A percentile compares a stretch with the other conserved stretches of the same genome.
phyloP scores from a whole-genome alignment of 2,329 filamentous ascomycete species.

The Xylariaceae sp. region DNA sequence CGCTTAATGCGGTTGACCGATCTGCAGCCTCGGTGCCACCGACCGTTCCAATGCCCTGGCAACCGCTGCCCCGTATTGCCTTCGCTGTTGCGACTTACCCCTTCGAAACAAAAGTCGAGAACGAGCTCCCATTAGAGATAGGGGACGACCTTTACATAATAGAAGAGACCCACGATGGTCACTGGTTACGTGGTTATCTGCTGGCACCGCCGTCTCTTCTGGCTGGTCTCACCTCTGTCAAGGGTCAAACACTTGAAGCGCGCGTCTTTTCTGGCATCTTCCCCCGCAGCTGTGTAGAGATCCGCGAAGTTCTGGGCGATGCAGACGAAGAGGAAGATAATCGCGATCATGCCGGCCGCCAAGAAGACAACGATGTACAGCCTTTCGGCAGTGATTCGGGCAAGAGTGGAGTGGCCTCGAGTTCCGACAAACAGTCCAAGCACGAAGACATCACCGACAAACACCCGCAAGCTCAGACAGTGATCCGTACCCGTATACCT shows the following conservation, averaged over 20 bases:
- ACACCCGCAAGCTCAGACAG: slow-evolving; percentile 15
- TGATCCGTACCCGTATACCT: neutral
- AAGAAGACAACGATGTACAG: slow-evolving; percentile 25
- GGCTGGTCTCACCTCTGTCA: slow-evolving; percentile 83
- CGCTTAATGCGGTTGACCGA: slow-evolving; percentile 30
- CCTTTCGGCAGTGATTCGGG: slow-evolving; percentile 44
- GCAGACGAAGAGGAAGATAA: slow-evolving; percentile 59
- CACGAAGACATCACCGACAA: slow-evolving; percentile 15
- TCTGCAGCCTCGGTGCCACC: slow-evolving; percentile 25
- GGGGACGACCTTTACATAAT: slow-evolving; percentile 99
- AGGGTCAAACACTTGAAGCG: slow-evolving; percentile 89
- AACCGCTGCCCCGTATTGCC: slow-evolving; percentile 91
- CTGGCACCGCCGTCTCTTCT: slow-evolving; percentile 91
- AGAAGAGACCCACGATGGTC: slow-evolving; percentile 85
- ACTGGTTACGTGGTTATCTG: slow-evolving; percentile 94
- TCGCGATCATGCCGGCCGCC: slow-evolving; percentile 35
- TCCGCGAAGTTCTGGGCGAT: slow-evolving; percentile 86
- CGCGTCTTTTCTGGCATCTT: slow-evolving; percentile 99
- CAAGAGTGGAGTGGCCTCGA: slow-evolving; percentile 46
- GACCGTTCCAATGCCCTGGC: slow-evolving; percentile 76
- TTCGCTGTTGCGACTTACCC: slow-evolving; percentile 97
- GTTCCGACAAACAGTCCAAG: slow-evolving; percentile 31
- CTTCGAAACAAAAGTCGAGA: slow-evolving; percentile 79
- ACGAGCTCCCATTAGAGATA: slow-evolving; percentile 93
- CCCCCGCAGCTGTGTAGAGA: slow-evolving; percentile 88